phyloP scores from a whole-genome alignment of 2,329 filamentous ascomycete genomes.

The Plectosphaerella sp. region DNA sequence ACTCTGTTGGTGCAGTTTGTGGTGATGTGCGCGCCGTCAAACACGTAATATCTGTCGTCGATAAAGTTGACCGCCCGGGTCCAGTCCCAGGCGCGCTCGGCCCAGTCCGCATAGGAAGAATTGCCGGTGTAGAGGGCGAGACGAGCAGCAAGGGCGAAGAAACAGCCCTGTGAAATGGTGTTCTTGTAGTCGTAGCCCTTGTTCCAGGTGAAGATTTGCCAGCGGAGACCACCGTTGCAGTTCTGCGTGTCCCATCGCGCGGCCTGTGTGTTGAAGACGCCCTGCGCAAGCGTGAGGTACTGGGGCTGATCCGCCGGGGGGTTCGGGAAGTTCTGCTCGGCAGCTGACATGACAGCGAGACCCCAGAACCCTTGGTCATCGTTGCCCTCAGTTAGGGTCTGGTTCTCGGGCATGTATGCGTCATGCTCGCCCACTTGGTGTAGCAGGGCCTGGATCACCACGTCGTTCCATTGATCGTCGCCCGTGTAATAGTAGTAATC shows the following conservation, averaged over 20 bases:
- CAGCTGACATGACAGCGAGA: slow-evolving; percentile 74
- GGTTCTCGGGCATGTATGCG: slow-evolving; percentile 75
- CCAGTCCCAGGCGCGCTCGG: slow-evolving; percentile 69
- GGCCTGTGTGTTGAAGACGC: slow-evolving; percentile 76
- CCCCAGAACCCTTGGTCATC: slow-evolving; percentile 83
- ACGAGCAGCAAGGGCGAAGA: slow-evolving; percentile 61
- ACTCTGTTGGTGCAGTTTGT: slow-evolving; percentile 54
- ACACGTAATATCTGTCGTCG: slow-evolving; percentile 54
- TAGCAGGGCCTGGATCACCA: slow-evolving; percentile 64
- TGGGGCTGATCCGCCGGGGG: slow-evolving; percentile 55
- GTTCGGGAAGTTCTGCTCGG: slow-evolving; percentile 71
- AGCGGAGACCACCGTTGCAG: slow-evolving; percentile 70
- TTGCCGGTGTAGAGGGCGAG: slow-evolving; percentile 76
- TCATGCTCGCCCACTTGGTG: slow-evolving; percentile 68
- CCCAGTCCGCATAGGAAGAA: slow-evolving; percentile 73
- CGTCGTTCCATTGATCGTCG: slow-evolving; percentile 65
- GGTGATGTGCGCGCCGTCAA: slow-evolving; percentile 55
- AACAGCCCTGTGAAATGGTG: slow-evolving; percentile 58
- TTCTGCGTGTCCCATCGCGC: slow-evolving; percentile 64
- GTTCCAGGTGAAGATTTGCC: slow-evolving; percentile 84
- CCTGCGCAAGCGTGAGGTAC: slow-evolving; percentile 71
- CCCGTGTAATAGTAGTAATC: slow-evolving; percentile 85
- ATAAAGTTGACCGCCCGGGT: slow-evolving; percentile 54
- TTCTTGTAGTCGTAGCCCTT: slow-evolving; percentile 77
- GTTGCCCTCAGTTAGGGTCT: slow-evolving; percentile 59